Conservation (phyloP, 345 rosid genomes). For the Eucalyptus brandiana region DNA sequence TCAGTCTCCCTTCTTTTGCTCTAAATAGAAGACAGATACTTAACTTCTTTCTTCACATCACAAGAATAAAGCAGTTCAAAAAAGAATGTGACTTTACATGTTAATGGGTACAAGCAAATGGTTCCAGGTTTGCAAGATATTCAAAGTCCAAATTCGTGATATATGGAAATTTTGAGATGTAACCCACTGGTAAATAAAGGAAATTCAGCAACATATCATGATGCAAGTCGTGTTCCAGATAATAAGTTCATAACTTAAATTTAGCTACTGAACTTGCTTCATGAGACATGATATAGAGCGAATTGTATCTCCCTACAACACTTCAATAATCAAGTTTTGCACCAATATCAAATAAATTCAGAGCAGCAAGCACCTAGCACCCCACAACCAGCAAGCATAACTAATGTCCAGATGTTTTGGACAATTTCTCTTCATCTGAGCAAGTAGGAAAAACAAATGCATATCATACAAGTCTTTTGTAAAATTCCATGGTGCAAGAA, state of each 20-base stretch:
- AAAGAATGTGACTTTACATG: not conserved
- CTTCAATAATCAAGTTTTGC: not conserved
- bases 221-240: not conserved
- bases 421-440: not conserved
- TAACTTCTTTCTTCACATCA: not conserved
- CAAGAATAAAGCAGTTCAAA: not conserved
- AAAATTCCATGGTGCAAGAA: not conserved
- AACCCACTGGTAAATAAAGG: not conserved
- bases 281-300: not conserved
- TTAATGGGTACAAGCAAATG: not conserved
- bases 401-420: not conserved
- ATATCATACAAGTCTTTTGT: not conserved
- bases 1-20: conserved; percentile 74
- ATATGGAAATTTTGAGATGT: not conserved
- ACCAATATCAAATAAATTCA: not conserved
- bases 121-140: not conserved
- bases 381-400: not conserved
- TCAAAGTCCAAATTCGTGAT: not conserved
- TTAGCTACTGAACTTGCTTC: not conserved
- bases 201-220: not conserved
- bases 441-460: not conserved
- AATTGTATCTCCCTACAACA: not conserved
- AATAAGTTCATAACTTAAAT: not conserved
- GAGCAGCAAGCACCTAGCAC: not conserved
- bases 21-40: conserved; percentile 12